Percentiles rank a stretch among this genome's conserved stretches.
Conservation (phyloP, 1,284 basidiomycete species). For the Melanopsichium pennsylvanicum region DNA sequence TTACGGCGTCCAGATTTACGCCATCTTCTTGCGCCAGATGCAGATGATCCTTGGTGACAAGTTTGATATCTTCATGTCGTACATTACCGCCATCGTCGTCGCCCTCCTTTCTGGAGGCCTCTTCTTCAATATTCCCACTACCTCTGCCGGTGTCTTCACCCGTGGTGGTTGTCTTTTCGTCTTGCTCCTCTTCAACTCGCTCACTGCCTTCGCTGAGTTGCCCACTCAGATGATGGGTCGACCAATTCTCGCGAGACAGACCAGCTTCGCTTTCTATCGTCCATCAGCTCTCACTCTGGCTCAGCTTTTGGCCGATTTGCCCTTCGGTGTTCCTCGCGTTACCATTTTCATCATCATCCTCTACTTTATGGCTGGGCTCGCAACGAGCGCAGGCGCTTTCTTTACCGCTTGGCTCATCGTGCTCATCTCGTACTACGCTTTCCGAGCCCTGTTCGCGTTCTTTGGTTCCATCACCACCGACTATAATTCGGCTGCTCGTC, state of each 20-base stretch:
- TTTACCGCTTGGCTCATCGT: conserved; percentile 71
- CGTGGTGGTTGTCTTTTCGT: conserved; percentile 83
- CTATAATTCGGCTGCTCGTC: conserved; percentile 49
- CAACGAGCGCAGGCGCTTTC: conserved; percentile 53
- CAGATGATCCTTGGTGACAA: conserved; percentile 80
- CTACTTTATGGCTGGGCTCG: conserved; percentile 62
- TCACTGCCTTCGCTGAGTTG: conserved; percentile 66
- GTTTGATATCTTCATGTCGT: conserved; percentile 74
- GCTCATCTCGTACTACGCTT: conserved; percentile 49
- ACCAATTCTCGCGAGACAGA: conserved; percentile 50
- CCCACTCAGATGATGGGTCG: conserved; percentile 53
- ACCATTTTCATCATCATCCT: conserved; percentile 67
- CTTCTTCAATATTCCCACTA: conserved; percentile 72
- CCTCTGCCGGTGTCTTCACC: conserved; percentile 74
- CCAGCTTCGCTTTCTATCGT: conserved; percentile 60
- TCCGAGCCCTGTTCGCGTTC: conserved; percentile 52
- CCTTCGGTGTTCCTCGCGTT: conserved; percentile 66
- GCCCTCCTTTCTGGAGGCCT: conserved; percentile 83
- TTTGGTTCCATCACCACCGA: conserved; percentile 51
- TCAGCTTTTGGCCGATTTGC: conserved; percentile 64
- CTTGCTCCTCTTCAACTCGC: conserved; percentile 66
- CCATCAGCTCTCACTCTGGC: conserved; percentile 60
- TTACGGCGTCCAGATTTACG: conserved; percentile 67
- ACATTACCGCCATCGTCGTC: conserved; percentile 68
- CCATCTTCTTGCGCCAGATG: conserved; percentile 79